These are phyloP conservation scores for Sugiyamaella mastotermitis DNA, from an alignment of 805 yeast genomes.

Conservation along the genomic window DNA sequence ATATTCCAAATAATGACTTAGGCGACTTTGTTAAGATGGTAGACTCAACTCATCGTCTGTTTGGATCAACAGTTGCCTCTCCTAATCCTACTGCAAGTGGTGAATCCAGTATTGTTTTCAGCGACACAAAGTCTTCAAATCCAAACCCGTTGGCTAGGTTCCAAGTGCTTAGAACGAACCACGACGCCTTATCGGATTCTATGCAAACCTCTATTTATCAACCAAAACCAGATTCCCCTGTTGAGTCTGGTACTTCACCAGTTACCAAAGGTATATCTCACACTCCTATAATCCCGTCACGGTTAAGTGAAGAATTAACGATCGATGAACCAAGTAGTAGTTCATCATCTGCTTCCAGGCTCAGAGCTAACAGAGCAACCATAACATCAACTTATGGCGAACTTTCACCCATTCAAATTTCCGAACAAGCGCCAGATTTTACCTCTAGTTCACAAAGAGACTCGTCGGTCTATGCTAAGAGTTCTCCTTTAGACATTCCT, in stretches of 20 bases:
- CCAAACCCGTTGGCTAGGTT: constrained; percentile 29
- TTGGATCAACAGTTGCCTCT: constrained; percentile 8
- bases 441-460: neutral
- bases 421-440: neutral
- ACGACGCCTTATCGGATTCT: constrained; percentile 31
- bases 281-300: constrained; percentile 32
- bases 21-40: constrained; percentile 67
- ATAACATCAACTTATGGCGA: constrained; percentile 4
- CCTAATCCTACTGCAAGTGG: neutral
- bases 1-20: constrained; percentile 42
- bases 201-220: constrained; percentile 24
- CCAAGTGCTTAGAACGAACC: constrained; percentile 30
- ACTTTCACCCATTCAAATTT: neutral
- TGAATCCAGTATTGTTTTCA: neutral
- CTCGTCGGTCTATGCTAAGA: constrained; percentile 1
- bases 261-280: constrained; percentile 19
- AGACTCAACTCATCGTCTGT: constrained; percentile 45
- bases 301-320: constrained; percentile 29
- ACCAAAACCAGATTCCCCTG: constrained; percentile 8
- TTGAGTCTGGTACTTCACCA: constrained; percentile 7
- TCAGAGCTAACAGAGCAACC: neutral
- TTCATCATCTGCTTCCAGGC: neutral
- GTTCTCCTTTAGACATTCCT: constrained; percentile 20
- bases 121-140: constrained; percentile 1
- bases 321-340: constrained; percentile 12